phyloP scores from a whole-genome alignment of 192 early-diverging fungal genomes.

The Dimargaris cristalligena region DNA sequence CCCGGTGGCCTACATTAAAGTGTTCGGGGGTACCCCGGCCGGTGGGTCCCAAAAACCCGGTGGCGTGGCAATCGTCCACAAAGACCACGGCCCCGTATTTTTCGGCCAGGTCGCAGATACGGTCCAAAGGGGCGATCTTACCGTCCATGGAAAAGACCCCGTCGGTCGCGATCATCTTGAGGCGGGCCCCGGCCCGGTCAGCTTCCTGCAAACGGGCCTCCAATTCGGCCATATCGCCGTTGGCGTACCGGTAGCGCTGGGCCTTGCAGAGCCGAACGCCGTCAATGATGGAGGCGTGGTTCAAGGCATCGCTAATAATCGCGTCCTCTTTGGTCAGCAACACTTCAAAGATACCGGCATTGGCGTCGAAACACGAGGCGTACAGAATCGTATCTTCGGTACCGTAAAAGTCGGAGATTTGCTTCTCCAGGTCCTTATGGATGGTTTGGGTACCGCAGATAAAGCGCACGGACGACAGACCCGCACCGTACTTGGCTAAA shows the following conservation, averaged over 20 bases:
- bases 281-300: slow-evolving; percentile 50
- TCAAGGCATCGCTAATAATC: slow-evolving; percentile 35
- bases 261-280: slow-evolving; percentile 53
- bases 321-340: slow-evolving; percentile 38
- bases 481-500: slow-evolving; percentile 40
- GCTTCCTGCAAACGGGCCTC: slow-evolving; percentile 36
- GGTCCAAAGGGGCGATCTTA: slow-evolving; percentile 41
- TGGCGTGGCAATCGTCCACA: slow-evolving; percentile 55
- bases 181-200: slow-evolving; percentile 24
- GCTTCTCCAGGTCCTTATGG: slow-evolving; percentile 42
- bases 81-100: slow-evolving; percentile 52
- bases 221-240: slow-evolving; percentile 51
- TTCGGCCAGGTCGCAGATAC: slow-evolving; percentile 48
- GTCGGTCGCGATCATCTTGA: slow-evolving; percentile 55
- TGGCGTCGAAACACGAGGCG: slow-evolving; percentile 53
- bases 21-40: slow-evolving; percentile 54
- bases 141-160: slow-evolving; percentile 53
- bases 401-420: slow-evolving; percentile 40
- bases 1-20: slow-evolving; percentile 33
- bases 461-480: slow-evolving; percentile 48
- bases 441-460: slow-evolving; percentile 56
- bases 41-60: slow-evolving; percentile 45
- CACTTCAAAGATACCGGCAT: slow-evolving; percentile 48
- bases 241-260: slow-evolving; percentile 44
- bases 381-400: slow-evolving; percentile 45